Evolutionary conservation across 306 rosid genomes (phyloP), one percentile per base, ranked within the genome.

Genomic region (Begonia masoniana): DNA sequence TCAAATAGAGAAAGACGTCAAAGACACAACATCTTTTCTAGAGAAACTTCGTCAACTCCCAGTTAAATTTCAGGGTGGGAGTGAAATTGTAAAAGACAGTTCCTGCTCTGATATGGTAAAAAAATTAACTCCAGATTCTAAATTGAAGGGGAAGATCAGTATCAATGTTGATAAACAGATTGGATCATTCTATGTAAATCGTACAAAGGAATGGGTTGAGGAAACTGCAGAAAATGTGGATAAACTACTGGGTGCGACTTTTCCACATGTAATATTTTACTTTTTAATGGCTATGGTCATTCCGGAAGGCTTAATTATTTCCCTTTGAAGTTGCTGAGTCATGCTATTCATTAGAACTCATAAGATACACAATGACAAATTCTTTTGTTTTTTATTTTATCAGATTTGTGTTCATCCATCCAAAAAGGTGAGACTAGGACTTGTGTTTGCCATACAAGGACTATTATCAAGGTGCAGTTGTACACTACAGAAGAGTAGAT

Each of bases 341-440:
- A 15, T 50, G 11, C 58, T 11, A 12, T 53, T 62, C 41, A 50
- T 48, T 55, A 57, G 51, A 69, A 58, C 13, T 52, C 39, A 31
- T 31, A 4, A 31, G 39, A 31, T 31, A 21, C 24, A 1, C 24
- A 31, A 31, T 31, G 39, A 31, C 7, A 31, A 31, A 31, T 31
- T 31, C 39, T 5, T 31, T 31, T 31, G 4, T 26, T 43, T 65
- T 70, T 71, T 58, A 62, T 31, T 50, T 73, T 76, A 63, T 72
- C 82, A 89, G 97, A 78, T 89, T 51, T 82, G 94, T 76, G 71
- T 76, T 62, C 97, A 89, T 77, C 84, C 82, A 53, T 72, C 88
- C 15, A 73, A 71, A 58, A 89, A 70, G 67, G 91, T 85, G 81
- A 83, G 97, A 78, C 74, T 63, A 62, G 94, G 88, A 71, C 88